Conservation (phyloP, 225 moss, liverwort and hornwort genomes). For the Pseudisothecium myosuroides region DNA sequence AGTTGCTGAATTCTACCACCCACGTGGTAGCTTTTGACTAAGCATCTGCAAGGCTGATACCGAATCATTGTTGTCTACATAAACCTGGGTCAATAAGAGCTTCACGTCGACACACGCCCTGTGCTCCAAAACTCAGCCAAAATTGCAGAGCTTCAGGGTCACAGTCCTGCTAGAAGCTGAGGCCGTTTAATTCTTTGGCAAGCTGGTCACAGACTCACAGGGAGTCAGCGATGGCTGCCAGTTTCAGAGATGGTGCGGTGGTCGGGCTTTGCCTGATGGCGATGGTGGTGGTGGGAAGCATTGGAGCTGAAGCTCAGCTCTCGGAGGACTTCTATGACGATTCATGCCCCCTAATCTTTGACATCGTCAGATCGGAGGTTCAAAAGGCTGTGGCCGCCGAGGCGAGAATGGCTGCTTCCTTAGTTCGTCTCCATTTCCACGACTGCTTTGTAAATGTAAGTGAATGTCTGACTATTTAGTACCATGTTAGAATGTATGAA, state of each 20-base stretch:
- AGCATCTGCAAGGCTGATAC: background rate
- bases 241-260: background rate
- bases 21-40: background rate
- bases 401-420: background rate
- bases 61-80: background rate
- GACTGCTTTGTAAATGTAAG: conserved; percentile 22
- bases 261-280: background rate
- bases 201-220: background rate
- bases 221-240: background rate
- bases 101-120: background rate
- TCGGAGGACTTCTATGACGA: background rate
- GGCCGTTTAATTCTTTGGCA: too few species aligned
- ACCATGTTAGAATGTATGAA: background rate
- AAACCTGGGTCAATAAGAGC: background rate
- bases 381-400: background rate
- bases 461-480: background rate
- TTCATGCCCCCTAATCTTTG: background rate
- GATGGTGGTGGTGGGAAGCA: background rate
- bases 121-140: background rate
- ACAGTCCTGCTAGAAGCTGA: background rate
- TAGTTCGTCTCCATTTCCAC: background rate
- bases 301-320: background rate
- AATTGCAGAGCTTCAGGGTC: background rate
- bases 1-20: background rate
- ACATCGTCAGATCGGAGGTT: background rate